Conservation (phyloP, 306 rosid genomes). For the Argentina anserina region DNA sequence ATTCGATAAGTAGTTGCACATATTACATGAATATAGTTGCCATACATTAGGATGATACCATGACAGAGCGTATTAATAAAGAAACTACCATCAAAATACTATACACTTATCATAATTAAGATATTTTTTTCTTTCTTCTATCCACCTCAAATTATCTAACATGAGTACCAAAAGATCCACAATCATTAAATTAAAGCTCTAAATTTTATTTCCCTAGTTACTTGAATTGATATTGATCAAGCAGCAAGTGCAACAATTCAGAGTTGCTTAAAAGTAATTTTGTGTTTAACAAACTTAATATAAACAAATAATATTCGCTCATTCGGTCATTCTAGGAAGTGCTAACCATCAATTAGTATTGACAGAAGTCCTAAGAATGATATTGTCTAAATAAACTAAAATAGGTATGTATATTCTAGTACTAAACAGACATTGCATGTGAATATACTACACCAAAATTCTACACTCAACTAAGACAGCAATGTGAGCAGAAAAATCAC, state of each 20-base stretch:
- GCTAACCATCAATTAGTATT: background rate
- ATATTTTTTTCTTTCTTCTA: background rate
- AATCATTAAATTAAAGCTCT: background rate
- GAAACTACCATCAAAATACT: background rate
- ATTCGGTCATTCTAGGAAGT: background rate
- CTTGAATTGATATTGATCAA: background rate
- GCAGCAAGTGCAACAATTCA: background rate
- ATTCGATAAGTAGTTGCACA: background rate
- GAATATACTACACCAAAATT: no score
- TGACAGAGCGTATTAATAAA: background rate
- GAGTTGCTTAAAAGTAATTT: background rate
- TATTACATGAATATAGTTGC: background rate
- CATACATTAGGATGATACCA: background rate
- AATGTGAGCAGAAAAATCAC: constrained; percentile 30
- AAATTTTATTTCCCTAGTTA: background rate
- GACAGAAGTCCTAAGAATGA: background rate
- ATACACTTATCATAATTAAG: background rate
- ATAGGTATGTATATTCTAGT: no score
- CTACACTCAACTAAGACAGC: constrained; percentile 1
- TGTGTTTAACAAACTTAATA: background rate
- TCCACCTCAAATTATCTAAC: background rate
- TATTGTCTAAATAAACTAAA: background rate
- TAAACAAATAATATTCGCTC: background rate
- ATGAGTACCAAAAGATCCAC: background rate
- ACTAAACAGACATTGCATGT: background rate